Base-by-base conservation (phyloP, 805 yeast species). In the Torulaspora gathmanii region DNA sequence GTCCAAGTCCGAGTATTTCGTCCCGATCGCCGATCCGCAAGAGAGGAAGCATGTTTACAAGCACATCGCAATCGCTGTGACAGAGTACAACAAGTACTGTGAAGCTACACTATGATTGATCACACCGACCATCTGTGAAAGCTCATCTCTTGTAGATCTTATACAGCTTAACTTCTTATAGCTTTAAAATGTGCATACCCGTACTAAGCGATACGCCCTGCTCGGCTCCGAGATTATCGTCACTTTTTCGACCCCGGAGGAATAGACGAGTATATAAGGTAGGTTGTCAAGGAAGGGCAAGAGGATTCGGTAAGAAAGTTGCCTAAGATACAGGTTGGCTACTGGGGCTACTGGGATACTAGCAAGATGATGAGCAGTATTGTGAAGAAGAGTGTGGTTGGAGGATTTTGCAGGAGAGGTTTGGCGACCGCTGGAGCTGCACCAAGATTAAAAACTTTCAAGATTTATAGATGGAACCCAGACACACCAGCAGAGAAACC, bases 401-500 rank as follows among this genome's bases (percentile, higher is more conserved):
- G 52, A 12, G 30, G 44, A 27, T 36, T 53, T 10, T 19, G 49
- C 9, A 56, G 48, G 37, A 58, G 59, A 42, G 56, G 63, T 27
- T 36, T 59, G 43, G 64, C 65, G 5, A 53, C 60, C 9, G 68
- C 71, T 28, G 76, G 86, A 19, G 71, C 77, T 19, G 69, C 74
- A 11, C 80, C 81, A 39, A 74, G 83, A 50, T 54, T 83, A 57
- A 93, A 93, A 74, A 79, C 82, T 26, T 90, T 93, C 71, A 86
- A 90, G 66, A 82, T 93, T 60, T 93, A 93, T 78, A 82, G 99
- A 73, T 93, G 99, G 99, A 86, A 85, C 63, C 99, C 99, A 45
- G 99, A 93, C 67, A 80, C 87, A 41, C 99, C 99, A 42, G 89
- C 86, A 56, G 82, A 79, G 56, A 87, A 90, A 75, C 99, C 99